A percentile compares a stretch with the other conserved stretches of the same genome.
Conservation (phyloP, 164 flowering plant species). For the Tetracentron sinense region DNA sequence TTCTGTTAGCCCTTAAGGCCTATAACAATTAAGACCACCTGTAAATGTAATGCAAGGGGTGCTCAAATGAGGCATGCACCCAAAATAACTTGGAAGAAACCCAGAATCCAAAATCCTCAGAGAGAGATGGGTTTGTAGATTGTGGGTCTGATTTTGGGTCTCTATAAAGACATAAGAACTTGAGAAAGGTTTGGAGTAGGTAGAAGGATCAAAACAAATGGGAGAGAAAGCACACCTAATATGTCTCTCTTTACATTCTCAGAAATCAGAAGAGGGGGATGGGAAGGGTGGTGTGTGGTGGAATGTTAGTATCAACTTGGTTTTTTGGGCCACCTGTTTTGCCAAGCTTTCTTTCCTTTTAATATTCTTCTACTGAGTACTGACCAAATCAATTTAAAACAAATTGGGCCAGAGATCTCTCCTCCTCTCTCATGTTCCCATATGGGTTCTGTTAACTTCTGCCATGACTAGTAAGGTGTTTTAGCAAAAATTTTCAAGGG, state of each 20-base stretch:
- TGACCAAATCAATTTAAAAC: neutral
- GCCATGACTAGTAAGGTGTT: no score
- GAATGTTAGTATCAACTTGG: slow-evolving; percentile 11
- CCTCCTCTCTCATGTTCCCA: no score
- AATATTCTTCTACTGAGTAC: neutral
- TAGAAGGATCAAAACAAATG: neutral
- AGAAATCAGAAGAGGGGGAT: slow-evolving; percentile 4
- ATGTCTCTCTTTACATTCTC: slow-evolving; percentile 3
- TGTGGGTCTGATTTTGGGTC: neutral
- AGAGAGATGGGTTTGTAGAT: slow-evolving; percentile 1
- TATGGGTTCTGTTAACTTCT: no score
- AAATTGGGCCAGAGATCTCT: neutral
- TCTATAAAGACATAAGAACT: neutral
- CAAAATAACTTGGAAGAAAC: neutral
- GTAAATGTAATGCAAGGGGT: neutral
- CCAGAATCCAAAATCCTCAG: slow-evolving; percentile 5
- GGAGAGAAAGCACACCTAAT: neutral
- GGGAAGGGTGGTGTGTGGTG: slow-evolving; percentile 3
- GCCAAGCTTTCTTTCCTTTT: neutral
- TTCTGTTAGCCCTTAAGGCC: slow-evolving; percentile 3
- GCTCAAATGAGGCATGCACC: neutral
- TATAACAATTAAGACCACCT: no score
- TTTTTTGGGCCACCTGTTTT: slow-evolving; percentile 6
- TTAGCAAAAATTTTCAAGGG: no score
- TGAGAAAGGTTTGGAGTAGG: neutral